Base-by-base conservation (phyloP, 2,329 filamentous ascomycete species). In the Chaetomium globosum region DNA sequence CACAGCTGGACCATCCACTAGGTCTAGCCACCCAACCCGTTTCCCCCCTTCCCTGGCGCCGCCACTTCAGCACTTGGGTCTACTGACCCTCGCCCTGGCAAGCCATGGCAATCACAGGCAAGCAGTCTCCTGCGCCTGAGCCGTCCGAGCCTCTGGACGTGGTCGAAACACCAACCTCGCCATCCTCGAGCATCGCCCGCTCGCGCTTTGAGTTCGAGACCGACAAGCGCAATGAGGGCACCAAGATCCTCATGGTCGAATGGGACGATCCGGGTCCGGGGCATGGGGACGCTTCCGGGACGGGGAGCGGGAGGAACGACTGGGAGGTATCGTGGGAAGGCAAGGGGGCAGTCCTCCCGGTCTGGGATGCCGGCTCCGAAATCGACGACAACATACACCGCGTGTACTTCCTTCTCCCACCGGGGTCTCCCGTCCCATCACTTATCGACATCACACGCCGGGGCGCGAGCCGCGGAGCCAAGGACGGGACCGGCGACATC, bases 241-340 rank as follows among this genome's bases (percentile, higher is more conserved):
- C 92, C 68, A 97, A 96, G 80, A 89, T 97, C 68, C 80, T 97
- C 71, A 95, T 97, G 92, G 89, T 96, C 48, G 92, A 97, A 76
- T 97, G 93, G 93, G 87, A 91, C 74, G 75, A 77, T 10, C 65
- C 67, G n/a, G 63, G 33, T 23, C 51, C 12, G 31, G 36, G 57
- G 10, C 69, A 70, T 30, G 70, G 69, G 60, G 83, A 85, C 69
- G 79, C 83, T 65, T 76, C 80, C 59, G 77, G 77, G 12, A 69
- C 81, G 19, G 74, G 73, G 0, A 84, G 82, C 2, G 83, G 83
- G 6, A 46, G 13, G 30, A 56, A 53, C 19, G 75, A 76, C 66
- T 96, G 92, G 92, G 85, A 90, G 65, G 88, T 96, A 23, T 89
- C 87, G 1, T 96, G 93, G 92, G 87, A 93, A 51, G 90, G 91